These are phyloP conservation scores for Fraxinus velutina DNA, from an alignment of 305 asterid genomes.

Conservation along the genomic window DNA sequence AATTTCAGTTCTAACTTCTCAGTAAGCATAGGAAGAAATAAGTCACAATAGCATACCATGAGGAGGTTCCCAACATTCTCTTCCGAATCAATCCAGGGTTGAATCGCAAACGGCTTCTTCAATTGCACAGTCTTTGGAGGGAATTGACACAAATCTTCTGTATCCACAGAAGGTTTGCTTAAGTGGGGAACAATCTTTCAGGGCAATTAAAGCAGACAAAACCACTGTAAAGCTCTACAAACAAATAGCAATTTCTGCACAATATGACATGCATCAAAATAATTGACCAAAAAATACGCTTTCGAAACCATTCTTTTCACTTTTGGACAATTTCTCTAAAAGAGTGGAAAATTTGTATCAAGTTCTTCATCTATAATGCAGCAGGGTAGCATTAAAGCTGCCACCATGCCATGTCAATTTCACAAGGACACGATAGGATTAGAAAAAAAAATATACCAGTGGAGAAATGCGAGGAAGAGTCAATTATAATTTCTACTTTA, in stretches of 20 bases:
- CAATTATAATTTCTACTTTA: neutral
- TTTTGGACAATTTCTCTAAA: neutral
- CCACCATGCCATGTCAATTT: neutral
- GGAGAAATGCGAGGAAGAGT: neutral
- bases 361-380: neutral
- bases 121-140: slow-evolving; percentile 79
- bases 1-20: neutral
- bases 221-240: neutral
- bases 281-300: neutral
- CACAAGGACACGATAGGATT: neutral
- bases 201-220: slow-evolving; percentile 7
- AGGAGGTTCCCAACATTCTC: slow-evolving; percentile 88
- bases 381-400: neutral
- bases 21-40: neutral
- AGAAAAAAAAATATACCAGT: neutral
- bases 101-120: slow-evolving; percentile 74
- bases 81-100: slow-evolving; percentile 88
- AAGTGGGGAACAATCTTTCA: slow-evolving; percentile 13
- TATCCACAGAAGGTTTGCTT: slow-evolving; percentile 22
- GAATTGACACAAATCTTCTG: slow-evolving; percentile 80
- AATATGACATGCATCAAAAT: neutral
- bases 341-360: neutral
- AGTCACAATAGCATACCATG: slow-evolving; percentile 53
- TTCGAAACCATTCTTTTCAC: neutral
- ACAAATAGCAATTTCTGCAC: neutral